Evolutionary conservation across 2,329 filamentous ascomycete species (phyloP), one percentile per base, ranked within the genome.

Genomic region (Fusarium papillatum): DNA sequence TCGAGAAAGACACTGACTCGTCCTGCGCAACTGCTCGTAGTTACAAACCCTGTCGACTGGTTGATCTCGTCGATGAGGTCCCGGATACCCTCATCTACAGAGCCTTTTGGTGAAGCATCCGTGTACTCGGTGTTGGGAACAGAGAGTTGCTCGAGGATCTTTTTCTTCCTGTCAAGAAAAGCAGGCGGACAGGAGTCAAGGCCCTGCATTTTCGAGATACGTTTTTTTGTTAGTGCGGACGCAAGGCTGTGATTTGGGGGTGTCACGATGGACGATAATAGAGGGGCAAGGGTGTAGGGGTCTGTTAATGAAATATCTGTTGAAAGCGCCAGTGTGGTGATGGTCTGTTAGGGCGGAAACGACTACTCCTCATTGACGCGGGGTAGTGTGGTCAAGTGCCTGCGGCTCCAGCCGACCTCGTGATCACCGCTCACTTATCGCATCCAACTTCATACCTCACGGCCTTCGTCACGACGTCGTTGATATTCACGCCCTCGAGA

Each of bases 11-110:
- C 94, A 75, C 94, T 96, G 59, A 97, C 90, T 64, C 96, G 89
- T 1, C 96, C 96, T 3, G 95, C 94, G 82, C 96, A 98, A 83
- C 95, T 98, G 84, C 95, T 98, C 4, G 96, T 98, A 2, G 96
- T 98, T 39, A 97, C 95, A 48, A 96, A 90, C 2, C 95, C 95
- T 2, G 92, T 89, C 8, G 93, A 81, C 2, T 80, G 82, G 83
- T 98, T 98, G 82, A 98, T 93, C 76, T 94, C 91, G 63, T 89
- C 88, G 72, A 98, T 95, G 66, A 98, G 87, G 26, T 92, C 88
- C 59, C 93, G 90, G 76, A 98, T 95, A 1, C 92, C 93, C 60
- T 87, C 90, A 82, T 98, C 96, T 24, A 98, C 90, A 1, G 92
- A 94, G 19, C 96, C 96, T 86, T 98, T 98, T 4, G 96, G 96